Percentiles rank a stretch among this genome's conserved stretches.
These are phyloP conservation scores for Gastroboletus turbinatus DNA, from an alignment of 1,284 basidiomycete species.

Conservation along the genomic window DNA sequence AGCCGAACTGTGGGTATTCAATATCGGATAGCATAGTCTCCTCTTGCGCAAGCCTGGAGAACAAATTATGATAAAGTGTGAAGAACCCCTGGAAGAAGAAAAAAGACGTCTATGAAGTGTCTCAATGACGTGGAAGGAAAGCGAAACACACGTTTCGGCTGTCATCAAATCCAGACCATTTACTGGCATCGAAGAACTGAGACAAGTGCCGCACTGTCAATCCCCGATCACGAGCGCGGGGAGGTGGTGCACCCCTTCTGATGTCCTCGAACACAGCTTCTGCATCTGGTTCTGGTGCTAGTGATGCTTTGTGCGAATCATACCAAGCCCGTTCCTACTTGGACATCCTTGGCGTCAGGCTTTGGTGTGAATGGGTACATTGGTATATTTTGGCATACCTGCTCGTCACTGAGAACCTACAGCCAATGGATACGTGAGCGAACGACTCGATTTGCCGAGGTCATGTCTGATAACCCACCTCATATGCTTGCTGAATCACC, in stretches of 20 bases:
- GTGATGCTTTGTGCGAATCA: slow-evolving; percentile 90
- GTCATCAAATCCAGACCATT: slow-evolving; percentile 76
- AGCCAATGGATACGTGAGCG: background rate
- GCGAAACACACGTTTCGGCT: slow-evolving; percentile 56
- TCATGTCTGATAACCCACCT: slow-evolving; percentile 46
- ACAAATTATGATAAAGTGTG: slow-evolving; percentile 87
- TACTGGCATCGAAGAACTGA: slow-evolving; percentile 80
- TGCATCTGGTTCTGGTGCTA: slow-evolving; percentile 80
- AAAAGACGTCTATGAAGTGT: background rate
- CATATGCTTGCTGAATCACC: slow-evolving; percentile 90
- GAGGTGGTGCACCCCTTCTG: slow-evolving; percentile 63
- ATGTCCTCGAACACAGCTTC: slow-evolving; percentile 86
- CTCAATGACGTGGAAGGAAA: background rate
- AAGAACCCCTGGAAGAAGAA: slow-evolving; percentile 73
- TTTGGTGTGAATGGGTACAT: background rate
- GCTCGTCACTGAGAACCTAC: slow-evolving; percentile 87
- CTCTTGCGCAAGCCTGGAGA: slow-evolving; percentile 81
- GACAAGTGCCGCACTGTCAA: slow-evolving; percentile 80
- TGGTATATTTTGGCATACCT: slow-evolving; percentile 52
- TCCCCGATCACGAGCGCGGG: slow-evolving; percentile 76
- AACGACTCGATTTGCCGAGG: background rate
- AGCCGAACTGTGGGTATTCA: slow-evolving; percentile 83
- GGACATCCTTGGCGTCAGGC: slow-evolving; percentile 23
- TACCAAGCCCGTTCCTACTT: slow-evolving; percentile 97
- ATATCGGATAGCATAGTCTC: slow-evolving; percentile 64